Conservation (phyloP, 768 basidiomycete genomes). For the Naganishia vaughanmartiniae region DNA sequence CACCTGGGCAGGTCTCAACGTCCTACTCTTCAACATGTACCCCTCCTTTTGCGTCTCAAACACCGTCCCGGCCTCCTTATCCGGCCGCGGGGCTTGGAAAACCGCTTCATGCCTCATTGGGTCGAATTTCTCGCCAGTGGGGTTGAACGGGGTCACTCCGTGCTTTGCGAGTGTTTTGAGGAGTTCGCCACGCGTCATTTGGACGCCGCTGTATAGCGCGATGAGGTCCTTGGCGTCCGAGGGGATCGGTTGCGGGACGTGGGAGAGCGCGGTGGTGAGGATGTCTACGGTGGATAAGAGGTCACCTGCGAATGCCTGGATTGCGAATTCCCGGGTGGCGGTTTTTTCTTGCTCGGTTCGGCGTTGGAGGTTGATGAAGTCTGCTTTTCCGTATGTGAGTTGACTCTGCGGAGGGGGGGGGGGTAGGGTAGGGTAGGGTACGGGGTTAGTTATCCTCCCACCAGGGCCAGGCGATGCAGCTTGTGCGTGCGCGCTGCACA, state of each 20-base stretch:
- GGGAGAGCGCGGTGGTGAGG: slow-evolving; percentile 49
- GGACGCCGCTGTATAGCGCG: slow-evolving; percentile 73
- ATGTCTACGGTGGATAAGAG: slow-evolving; percentile 66
- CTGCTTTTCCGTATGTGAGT: slow-evolving; percentile 86
- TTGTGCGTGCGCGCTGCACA: no score
- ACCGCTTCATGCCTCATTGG: slow-evolving; percentile 93
- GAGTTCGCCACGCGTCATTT: slow-evolving; percentile 84
- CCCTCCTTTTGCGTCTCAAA: slow-evolving; percentile 87
- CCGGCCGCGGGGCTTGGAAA: slow-evolving; percentile 83
- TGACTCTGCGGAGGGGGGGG: slow-evolving; percentile 62
- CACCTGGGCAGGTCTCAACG: slow-evolving; percentile 91
- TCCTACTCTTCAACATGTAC: slow-evolving; percentile 90
- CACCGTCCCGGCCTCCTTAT: slow-evolving; percentile 81
- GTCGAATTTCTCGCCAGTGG: slow-evolving; percentile 87
- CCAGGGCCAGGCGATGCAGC: no score
- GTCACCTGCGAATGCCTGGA: slow-evolving; percentile 73
- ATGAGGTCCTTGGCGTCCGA: slow-evolving; percentile 58
- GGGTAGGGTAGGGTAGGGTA: neutral
- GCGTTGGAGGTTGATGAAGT: slow-evolving; percentile 91
- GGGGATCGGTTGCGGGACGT: slow-evolving; percentile 51
- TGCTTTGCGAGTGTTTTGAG: slow-evolving; percentile 87
- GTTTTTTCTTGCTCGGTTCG: slow-evolving; percentile 87
- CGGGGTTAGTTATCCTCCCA: neutral
- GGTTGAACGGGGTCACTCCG: slow-evolving; percentile 86
- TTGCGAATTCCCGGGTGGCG: slow-evolving; percentile 88